Conservation (phyloP, 2,329 filamentous ascomycete species). For the Alternaria gaisen region DNA sequence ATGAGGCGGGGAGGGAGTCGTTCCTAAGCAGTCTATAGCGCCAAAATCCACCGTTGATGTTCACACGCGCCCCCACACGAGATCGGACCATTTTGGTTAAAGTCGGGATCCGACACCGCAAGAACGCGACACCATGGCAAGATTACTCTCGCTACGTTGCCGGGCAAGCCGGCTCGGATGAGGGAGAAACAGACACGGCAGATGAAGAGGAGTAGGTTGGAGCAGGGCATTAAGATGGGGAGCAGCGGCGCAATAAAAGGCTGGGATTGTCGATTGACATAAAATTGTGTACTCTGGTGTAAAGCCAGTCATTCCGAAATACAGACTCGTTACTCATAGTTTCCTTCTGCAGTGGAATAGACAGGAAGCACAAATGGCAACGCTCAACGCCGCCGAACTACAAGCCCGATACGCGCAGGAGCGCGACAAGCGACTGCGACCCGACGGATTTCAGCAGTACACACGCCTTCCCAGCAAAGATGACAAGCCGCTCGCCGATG, state of each 20-base stretch:
- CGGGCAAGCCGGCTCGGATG: neutral
- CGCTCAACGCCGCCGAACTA: conserved; percentile 1
- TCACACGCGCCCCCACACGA: conserved; percentile 5
- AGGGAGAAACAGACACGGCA: neutral
- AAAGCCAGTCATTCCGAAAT: neutral
- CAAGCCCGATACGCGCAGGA: conserved; percentile 8
- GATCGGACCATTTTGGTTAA: conserved; percentile 6
- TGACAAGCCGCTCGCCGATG: conserved; percentile 4
- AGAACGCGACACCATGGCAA: neutral
- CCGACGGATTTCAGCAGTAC: conserved; percentile 11
- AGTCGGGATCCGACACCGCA: conserved; percentile 6
- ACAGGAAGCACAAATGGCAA: conserved; percentile 1
- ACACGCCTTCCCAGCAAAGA: conserved; percentile 3
- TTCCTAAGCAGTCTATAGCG: neutral
- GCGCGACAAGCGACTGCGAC: conserved; percentile 11
- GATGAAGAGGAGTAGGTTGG: neutral
- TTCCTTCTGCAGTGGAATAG: neutral
- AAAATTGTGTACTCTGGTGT: neutral
- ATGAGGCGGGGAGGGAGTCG: neutral
- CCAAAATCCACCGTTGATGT: conserved; percentile 7
- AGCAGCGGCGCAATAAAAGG: conserved; percentile 4
- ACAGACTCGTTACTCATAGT: neutral
- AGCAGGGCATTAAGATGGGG: neutral
- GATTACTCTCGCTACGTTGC: neutral
- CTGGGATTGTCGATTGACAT: neutral